Evolutionary conservation across 441 rosid genomes (phyloP), one percentile per base, ranked within the genome.

Genomic region (Arabidopsis hybrid): DNA sequence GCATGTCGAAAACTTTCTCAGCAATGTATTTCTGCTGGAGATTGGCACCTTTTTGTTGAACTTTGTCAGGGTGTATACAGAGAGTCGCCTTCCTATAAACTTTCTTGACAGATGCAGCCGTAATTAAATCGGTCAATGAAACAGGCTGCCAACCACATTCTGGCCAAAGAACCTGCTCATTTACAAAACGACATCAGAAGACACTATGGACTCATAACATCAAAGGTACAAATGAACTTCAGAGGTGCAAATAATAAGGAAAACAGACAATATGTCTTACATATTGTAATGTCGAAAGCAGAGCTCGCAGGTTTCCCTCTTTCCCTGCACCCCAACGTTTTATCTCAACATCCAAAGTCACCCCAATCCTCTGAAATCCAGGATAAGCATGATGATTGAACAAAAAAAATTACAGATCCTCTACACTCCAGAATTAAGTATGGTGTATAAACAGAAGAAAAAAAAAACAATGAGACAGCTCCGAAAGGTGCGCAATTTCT

Each of bases 31-130:
- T 95, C 72, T 95, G 99, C 73, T 95, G 97, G 67, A 95, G 91
- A 85, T 84, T 95, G 69, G 97, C 96, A 38, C 99, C 97, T 81
- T 91, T 95, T 77, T 92, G 99, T 73, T 95, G 99, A 81, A 95
- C 99, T 80, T 95, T 95, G 82, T 95, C 99, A n/a, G 97, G 99
- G 86, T 95, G 99, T 77, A 95, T 91, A 78, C 97, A 91, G 32
- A 95, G 81, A 35, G 91, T 95, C 32, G 97, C 96, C 72, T 95
- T 95, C 65, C 97, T 86, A 72, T 95, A 95, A 17, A 70, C 83
- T 59, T 95, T 92, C 81, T 91, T 95, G 64, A 95, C 99, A 0
- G 94, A 60, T 0, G 86, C 91, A 40, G 67, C 92, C 31, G 91
- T 86, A 4, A 95, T 92, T 81, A 95, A 76, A 81, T 95, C 96